Percentiles rank a stretch among this genome's conserved stretches.
Evolutionary conservation across 2,329 filamentous ascomycete species (phyloP).

Genomic region (Clarireedia homoeocarpa): DNA sequence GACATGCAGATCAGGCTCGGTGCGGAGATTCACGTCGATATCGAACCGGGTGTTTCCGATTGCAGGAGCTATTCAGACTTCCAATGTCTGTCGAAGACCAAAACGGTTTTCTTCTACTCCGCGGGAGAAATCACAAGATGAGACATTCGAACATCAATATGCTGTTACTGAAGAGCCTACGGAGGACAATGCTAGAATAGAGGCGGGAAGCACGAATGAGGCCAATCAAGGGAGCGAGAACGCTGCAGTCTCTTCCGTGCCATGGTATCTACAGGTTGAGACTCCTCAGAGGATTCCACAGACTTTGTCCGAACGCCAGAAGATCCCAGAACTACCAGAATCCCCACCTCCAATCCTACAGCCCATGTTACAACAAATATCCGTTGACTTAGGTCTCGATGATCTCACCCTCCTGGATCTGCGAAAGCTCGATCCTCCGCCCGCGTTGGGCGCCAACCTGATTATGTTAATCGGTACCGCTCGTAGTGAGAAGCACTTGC

Average conservation of each 20-base stretch:
- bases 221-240: conserved; percentile 16
- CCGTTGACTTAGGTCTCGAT: conserved; percentile 80
- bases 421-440: conserved; percentile 73
- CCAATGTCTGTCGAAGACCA: conserved; percentile 3
- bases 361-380: conserved; percentile 68
- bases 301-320: conserved; percentile 43
- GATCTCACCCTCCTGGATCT: conserved; percentile 75
- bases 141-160: not conserved
- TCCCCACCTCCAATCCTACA: conserved; percentile 63
- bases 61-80: not conserved
- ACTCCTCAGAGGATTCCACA: conserved; percentile 31
- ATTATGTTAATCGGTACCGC: conserved; percentile 92
- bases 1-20: conserved; percentile 24
- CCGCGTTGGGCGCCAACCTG: conserved; percentile 78
- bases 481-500: conserved; percentile 86
- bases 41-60: conserved; percentile 13
- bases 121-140: conserved; percentile 1
- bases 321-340: conserved; percentile 47
- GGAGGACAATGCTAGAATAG: not conserved
- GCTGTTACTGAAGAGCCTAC: not conserved
- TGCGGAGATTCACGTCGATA: conserved; percentile 24
- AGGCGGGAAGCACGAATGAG: conserved; percentile 1
- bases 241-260: conserved; percentile 33
- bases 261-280: conserved; percentile 84
- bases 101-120: conserved; percentile 13